Conservation (phyloP, 1,284 basidiomycete species). For the Rhodofomes roseus region DNA sequence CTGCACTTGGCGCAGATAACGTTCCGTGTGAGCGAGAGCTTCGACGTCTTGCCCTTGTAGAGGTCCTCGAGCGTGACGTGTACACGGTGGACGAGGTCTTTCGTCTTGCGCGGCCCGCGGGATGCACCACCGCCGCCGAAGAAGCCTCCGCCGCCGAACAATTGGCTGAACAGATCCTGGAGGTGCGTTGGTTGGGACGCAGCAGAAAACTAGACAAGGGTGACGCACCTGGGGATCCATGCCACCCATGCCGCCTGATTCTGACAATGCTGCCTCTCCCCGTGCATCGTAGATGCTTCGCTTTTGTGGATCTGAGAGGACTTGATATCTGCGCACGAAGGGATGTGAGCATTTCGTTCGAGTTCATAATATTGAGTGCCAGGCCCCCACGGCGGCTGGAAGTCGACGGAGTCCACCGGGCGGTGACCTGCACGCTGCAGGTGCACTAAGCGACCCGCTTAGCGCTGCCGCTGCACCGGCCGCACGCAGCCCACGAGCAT, state of each 20-base stretch:
- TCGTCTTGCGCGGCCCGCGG: conserved; percentile 92
- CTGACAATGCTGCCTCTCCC: conserved; percentile 90
- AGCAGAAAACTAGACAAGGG: background rate
- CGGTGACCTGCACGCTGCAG: background rate
- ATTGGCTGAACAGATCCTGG: conserved; percentile 95
- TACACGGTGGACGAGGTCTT: conserved; percentile 97
- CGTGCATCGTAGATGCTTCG: conserved; percentile 86
- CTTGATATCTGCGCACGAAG: conserved; percentile 71
- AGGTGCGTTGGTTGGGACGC: background rate
- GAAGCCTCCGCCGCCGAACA: conserved; percentile 80
- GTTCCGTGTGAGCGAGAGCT: conserved; percentile 95
- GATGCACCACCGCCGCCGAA: conserved; percentile 54
- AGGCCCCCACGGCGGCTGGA: no score
- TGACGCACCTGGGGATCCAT: conserved; percentile 87
- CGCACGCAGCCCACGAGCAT: background rate
- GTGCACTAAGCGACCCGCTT: background rate
- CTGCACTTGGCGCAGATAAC: conserved; percentile 92
- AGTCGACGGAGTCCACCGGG: background rate
- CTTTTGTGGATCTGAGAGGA: conserved; percentile 89
- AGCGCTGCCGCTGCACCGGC: background rate
- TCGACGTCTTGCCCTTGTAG: conserved; percentile 98
- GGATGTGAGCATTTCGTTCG: background rate
- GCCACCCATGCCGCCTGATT: conserved; percentile 87
- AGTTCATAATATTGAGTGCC: no score
- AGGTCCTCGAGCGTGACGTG: conserved; percentile 96